Evolutionary conservation across 345 rosid species (phyloP), one percentile per base, ranked within the genome.

Genomic region (Xanthoceras sorbifolium): DNA sequence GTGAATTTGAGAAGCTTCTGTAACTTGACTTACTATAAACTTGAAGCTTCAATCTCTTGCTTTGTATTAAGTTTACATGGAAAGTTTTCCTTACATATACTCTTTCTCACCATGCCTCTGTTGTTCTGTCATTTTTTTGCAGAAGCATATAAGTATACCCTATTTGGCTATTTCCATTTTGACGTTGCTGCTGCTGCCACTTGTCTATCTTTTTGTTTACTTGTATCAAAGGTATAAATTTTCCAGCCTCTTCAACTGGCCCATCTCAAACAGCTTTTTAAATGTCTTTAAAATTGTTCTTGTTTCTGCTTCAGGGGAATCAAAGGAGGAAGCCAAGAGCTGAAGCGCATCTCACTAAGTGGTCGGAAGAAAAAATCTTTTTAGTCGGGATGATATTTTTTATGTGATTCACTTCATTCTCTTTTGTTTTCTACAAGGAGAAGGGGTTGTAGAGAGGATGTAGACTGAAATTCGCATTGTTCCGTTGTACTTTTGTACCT

Each of bases 171-270:
- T 86, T 66, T 87, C 89, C 64, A 79, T 91, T 82, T 62, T 89
- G 82, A 82, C 82, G 44, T 70, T 90, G 82, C 60, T 85, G 85
- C 69, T 87, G 81, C 85, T 93, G 73, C 93, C 93, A 2, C 85
- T 92, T 72, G 85, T 85, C 80, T 92, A 88, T 73, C 74, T 78
- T 34, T 87, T 88, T 40, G 77, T 89, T 67, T 92, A 89, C 86
- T 61, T 93, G 79, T 87, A 87, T 74, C 90, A 82, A 64, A 87
- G 95, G 98, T 90, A 89, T 18, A 36, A 10, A 52, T 23, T 57
- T 76, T 73, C 15, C 42, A 12, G 10, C 59, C 42, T 62, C 62
- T 73, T 50, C 23, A 23, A 14, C 42, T 67, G 23, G 17, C n/a
- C 22, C 17, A 3, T 66, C 64, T 26, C 15, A 63, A 42, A 20